These are phyloP conservation scores for Ehretia macrophylla DNA, from an alignment of 257 asterid genomes.

Conservation along the genomic window DNA sequence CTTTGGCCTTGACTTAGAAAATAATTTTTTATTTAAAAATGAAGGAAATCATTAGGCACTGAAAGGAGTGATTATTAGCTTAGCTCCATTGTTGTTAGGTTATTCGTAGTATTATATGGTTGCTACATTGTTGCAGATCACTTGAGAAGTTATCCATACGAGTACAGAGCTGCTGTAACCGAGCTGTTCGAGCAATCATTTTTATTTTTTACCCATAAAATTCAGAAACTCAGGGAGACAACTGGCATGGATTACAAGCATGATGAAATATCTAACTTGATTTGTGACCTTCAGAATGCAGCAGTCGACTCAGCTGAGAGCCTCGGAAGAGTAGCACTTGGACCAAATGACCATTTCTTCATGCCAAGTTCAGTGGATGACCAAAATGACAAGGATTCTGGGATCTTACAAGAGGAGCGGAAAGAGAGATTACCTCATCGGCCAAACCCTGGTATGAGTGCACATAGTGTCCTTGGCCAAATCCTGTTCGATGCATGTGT, in stretches of 20 bases:
- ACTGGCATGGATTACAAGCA: slow-evolving; percentile 42
- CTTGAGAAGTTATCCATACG: slow-evolving; percentile 39
- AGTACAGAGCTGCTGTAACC: slow-evolving; percentile 44
- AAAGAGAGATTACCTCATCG: slow-evolving; percentile 43
- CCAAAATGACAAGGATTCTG: slow-evolving; percentile 38
- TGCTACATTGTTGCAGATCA: slow-evolving; percentile 38
- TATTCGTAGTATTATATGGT: no score
- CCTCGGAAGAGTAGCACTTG: slow-evolving; percentile 71
- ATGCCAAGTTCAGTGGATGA: slow-evolving; percentile 62
- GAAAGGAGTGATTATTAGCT: no score
- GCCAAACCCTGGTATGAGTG: slow-evolving; percentile 49
- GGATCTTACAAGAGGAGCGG: slow-evolving; percentile 36
- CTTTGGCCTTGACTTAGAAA: no score
- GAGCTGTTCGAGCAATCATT: slow-evolving; percentile 64
- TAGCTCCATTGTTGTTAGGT: no score
- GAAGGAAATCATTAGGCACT: no score
- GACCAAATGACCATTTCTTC: slow-evolving; percentile 75
- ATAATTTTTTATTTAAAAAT: no score
- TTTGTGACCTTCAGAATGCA: slow-evolving; percentile 91
- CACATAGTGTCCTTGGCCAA: slow-evolving; percentile 83
- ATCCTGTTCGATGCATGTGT: slow-evolving; percentile 79
- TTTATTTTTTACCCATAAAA: slow-evolving; percentile 48
- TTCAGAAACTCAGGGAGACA: slow-evolving; percentile 53
- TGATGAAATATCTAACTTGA: slow-evolving; percentile 52
- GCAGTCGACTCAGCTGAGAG: slow-evolving; percentile 74